These are phyloP conservation scores for Neurospora sp. DNA, from an alignment of 495 filamentous ascomycete genomes.

Conservation along the genomic window DNA sequence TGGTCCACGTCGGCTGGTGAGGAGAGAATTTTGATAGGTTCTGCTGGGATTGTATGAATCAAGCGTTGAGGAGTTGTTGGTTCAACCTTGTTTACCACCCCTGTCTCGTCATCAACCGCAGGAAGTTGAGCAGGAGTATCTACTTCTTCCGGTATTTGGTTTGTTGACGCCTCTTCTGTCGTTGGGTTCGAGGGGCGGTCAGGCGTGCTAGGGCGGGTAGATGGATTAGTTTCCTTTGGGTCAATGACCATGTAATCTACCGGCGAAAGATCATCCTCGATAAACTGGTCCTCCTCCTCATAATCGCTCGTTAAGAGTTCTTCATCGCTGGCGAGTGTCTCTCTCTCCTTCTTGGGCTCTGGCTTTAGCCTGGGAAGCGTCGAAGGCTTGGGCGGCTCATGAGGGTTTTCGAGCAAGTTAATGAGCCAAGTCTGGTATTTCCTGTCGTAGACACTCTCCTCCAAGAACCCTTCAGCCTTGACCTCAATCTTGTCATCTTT, in stretches of 20 bases:
- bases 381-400: conserved; percentile 38
- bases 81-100: not conserved
- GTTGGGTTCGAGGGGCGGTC: not conserved
- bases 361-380: conserved; percentile 17
- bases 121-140: not conserved
- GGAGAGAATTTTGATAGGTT: conserved; percentile 8
- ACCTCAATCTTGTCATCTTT: conserved; percentile 34
- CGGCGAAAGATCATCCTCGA: conserved; percentile 16
- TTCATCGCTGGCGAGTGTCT: conserved; percentile 21
- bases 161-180: not conserved
- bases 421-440: conserved; percentile 46
- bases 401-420: conserved; percentile 35
- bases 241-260: not conserved
- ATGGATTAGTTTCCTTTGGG: not conserved
- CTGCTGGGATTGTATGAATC: not conserved
- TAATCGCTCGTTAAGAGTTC: conserved; percentile 37
- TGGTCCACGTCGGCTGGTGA: conserved; percentile 1
- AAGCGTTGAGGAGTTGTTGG: not conserved
- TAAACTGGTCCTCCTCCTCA: conserved; percentile 35
- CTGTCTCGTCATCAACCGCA: not conserved
- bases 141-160: not conserved
- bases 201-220: not conserved
- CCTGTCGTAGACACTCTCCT: conserved; percentile 49
- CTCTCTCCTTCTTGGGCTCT: conserved; percentile 2
- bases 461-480: conserved; percentile 43